phyloP scores from a whole-genome alignment of 1,139 yeast species.

The Pneumocystis carinii region DNA sequence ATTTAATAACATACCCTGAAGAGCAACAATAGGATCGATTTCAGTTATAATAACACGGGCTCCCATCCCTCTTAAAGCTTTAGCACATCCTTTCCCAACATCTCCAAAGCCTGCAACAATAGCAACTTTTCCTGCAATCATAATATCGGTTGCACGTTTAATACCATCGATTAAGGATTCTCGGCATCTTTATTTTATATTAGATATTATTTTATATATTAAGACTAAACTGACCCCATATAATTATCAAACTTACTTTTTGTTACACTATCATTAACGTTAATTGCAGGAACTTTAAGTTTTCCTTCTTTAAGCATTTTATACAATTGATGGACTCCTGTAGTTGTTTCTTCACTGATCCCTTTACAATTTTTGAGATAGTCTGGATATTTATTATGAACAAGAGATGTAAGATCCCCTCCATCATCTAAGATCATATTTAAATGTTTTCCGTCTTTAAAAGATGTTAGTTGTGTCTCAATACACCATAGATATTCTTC shows the following conservation, averaged over 20 bases:
- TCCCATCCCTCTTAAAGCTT: slow-evolving; percentile 99
- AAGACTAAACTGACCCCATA: slow-evolving; percentile 99
- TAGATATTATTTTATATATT: slow-evolving; percentile 83
- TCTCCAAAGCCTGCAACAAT: slow-evolving; percentile 99
- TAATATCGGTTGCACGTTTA: slow-evolving; percentile 95
- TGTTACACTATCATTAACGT: slow-evolving; percentile 98
- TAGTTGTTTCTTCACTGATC: slow-evolving; percentile 97
- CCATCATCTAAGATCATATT: slow-evolving; percentile 98
- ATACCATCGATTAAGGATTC: slow-evolving; percentile 1
- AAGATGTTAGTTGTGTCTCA: slow-evolving; percentile 96
- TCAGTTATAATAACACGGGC: slow-evolving; percentile 97
- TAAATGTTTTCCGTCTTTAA: slow-evolving; percentile 91
- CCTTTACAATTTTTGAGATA: slow-evolving; percentile 92
- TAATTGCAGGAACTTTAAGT: slow-evolving; percentile 98
- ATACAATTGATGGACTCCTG: slow-evolving; percentile 99
- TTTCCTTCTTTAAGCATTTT: slow-evolving; percentile 80
- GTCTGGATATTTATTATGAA: slow-evolving; percentile 97
- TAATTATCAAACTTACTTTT: slow-evolving; percentile 98
- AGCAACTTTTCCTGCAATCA: slow-evolving; percentile 99
- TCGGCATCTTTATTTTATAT: background rate
- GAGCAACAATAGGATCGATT: slow-evolving; percentile 97
- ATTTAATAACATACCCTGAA: slow-evolving; percentile 91
- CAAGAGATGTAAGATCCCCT: slow-evolving; percentile 96
- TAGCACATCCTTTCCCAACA: slow-evolving; percentile 99
- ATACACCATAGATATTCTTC: slow-evolving; percentile 99